phyloP scores from a whole-genome alignment of 345 rosid species.

The Gossypioides kirkii region DNA sequence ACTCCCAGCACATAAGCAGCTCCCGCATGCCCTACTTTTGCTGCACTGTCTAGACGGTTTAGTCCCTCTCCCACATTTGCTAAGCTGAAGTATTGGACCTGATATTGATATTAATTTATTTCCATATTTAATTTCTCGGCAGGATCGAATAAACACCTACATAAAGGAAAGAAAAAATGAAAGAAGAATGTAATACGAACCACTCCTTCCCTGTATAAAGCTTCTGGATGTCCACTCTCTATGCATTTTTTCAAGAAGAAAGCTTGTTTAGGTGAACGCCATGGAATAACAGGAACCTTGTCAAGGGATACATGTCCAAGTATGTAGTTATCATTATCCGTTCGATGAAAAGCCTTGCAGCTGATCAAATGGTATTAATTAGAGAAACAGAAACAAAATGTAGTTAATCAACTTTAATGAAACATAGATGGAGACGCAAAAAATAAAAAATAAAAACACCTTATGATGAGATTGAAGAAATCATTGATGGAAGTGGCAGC shows the following conservation, averaged over 20 bases:
- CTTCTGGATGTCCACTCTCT: slow-evolving; percentile 21
- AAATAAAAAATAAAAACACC: not conserved
- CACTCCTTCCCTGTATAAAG: slow-evolving; percentile 22
- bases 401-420: not conserved
- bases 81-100: slow-evolving; percentile 14
- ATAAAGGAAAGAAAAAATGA: not conserved
- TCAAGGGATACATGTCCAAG: slow-evolving; percentile 11
- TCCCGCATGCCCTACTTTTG: slow-evolving; percentile 3
- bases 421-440: not conserved
- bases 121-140: not conserved
- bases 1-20: slow-evolving; percentile 19
- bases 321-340: slow-evolving; percentile 6
- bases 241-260: slow-evolving; percentile 10
- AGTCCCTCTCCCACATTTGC: not conserved
- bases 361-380: not conserved
- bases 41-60: slow-evolving; percentile 3
- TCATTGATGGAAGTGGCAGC: slow-evolving; percentile 3
- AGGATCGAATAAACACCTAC: not conserved
- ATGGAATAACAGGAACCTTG: not conserved
- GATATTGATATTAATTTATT: not conserved
- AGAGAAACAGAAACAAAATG: not conserved
- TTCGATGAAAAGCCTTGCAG: slow-evolving; percentile 9
- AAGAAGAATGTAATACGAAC: not conserved
- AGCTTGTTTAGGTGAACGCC: not conserved
- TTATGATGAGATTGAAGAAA: slow-evolving; percentile 9